Percentiles rank a stretch among this genome's conserved stretches.
Conservation (phyloP, 805 yeast species). For the Candida lessepsii region DNA sequence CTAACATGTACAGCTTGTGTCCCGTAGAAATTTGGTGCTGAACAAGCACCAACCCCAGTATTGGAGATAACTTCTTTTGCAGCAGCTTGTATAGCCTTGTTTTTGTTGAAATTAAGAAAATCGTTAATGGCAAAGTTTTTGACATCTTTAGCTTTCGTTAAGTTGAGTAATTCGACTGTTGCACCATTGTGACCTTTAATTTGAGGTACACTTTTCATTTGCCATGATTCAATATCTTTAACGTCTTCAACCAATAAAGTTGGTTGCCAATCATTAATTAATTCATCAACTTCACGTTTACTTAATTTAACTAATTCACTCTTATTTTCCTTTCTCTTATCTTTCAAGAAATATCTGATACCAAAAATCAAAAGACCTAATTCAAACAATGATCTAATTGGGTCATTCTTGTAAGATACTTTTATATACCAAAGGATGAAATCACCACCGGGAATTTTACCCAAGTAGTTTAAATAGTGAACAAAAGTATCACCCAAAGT, state of each 20-base stretch:
- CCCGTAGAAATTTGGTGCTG: constrained; percentile 97
- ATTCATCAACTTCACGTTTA: constrained; percentile 68
- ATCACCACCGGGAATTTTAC: constrained; percentile 55
- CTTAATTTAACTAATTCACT: constrained; percentile 63
- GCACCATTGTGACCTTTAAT: constrained; percentile 55
- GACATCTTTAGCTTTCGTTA: constrained; percentile 30
- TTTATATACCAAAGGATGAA: constrained; percentile 67
- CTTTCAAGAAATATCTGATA: constrained; percentile 74
- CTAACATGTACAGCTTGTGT: constrained; percentile 87
- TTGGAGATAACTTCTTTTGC: constrained; percentile 59
- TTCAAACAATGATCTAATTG: constrained; percentile 84
- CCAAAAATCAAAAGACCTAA: constrained; percentile 76
- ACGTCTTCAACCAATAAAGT: constrained; percentile 70
- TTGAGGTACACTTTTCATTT: constrained; percentile 60
- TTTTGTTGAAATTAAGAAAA: constrained; percentile 59
- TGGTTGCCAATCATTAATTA: constrained; percentile 90
- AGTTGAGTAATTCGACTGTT: constrained; percentile 25
- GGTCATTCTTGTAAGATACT: constrained; percentile 90
- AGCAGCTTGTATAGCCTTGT: constrained; percentile 45
- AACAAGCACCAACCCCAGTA: constrained; percentile 97
- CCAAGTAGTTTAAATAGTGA: constrained; percentile 34
- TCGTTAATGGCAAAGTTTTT: constrained; percentile 72
- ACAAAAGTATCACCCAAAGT: constrained; percentile 34
- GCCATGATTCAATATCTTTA: constrained; percentile 55
- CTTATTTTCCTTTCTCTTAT: constrained; percentile 73